A percentile compares a stretch with the other conserved stretches of the same genome.
These are phyloP conservation scores for Eremothecium sinecaudum DNA, from an alignment of 1,139 yeast genomes.

Conservation along the genomic window DNA sequence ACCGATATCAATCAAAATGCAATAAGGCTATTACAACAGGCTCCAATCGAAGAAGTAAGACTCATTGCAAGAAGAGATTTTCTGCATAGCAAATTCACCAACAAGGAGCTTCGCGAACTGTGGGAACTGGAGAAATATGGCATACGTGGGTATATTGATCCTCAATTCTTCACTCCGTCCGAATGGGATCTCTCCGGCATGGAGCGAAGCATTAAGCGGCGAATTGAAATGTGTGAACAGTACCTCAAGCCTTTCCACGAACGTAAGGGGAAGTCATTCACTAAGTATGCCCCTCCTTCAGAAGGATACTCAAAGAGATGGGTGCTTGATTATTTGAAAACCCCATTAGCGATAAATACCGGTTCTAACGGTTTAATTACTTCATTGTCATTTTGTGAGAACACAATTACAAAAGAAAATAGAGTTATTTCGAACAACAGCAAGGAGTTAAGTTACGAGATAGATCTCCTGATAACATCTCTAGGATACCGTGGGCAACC, in stretches of 20 bases:
- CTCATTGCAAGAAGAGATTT: conserved; percentile 84
- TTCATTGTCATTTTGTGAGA: conserved; percentile 31
- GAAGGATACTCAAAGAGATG: conserved; percentile 39
- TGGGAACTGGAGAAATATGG: conserved; percentile 51
- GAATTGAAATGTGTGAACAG: conserved; percentile 54
- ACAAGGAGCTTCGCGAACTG: conserved; percentile 82
- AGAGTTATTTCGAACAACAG: conserved; percentile 34
- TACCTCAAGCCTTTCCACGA: conserved; percentile 34
- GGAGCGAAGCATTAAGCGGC: conserved; percentile 61
- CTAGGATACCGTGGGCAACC: conserved; percentile 76
- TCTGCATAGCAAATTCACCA: conserved; percentile 77
- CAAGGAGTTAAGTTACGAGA: conserved; percentile 33
- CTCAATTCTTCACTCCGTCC: conserved; percentile 36
- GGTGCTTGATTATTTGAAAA: conserved; percentile 59
- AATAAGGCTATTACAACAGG: conserved; percentile 39
- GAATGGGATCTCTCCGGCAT: conserved; percentile 37
- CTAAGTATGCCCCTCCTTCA: conserved; percentile 22
- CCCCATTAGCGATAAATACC: conserved; percentile 51
- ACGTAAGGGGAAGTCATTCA: conserved; percentile 22
- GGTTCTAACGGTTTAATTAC: conserved; percentile 30
- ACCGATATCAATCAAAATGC: conserved; percentile 75
- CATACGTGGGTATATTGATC: conserved; percentile 47
- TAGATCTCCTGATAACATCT: conserved; percentile 71
- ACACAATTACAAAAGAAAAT: conserved; percentile 31
- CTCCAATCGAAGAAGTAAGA: conserved; percentile 52